Evolutionary conservation across 2,329 filamentous ascomycete genomes (phyloP), one percentile per base, ranked within the genome.

Genomic region (Colletotrichum spinosum): DNA sequence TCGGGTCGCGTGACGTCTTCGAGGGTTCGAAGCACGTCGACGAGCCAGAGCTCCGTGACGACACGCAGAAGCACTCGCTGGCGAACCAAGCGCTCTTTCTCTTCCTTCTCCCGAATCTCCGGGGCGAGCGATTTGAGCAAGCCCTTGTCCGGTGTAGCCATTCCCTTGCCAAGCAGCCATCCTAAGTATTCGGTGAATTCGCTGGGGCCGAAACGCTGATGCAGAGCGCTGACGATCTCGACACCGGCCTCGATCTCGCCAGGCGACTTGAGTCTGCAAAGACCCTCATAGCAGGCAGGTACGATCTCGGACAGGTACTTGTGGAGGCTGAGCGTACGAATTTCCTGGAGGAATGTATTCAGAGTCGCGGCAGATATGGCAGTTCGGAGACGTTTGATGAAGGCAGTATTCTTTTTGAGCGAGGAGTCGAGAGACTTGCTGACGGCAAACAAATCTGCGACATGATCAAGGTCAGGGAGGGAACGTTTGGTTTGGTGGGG

Each of bases 221-320:
- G 95, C 61, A 98, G 84, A n/a, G 94, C 94, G 80, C 94, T 97
- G 70, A 97, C 90, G 58, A 97, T 92, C 79, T 98, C 95, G 39
- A 97, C 92, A 8, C 93, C 94, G 35, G 94, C 92, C 61, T 95
- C 92, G 67, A 97, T 92, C 76, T 98, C 95, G n/a, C 90, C 92
- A 1, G 94, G 92, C 1, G 91, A 90, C 80, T 97, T 97, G 73
- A 98, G 88, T 77, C 91, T 94, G 81, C 92, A 97, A 7, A 98
- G 86, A 8, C 95, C 95, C 79, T 98, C 95, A 76, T 95, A 97
- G 81, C 93, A 97, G 67, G 95, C 95, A 25, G 94, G 94, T 72
- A 97, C 94, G 71, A 98, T 97, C 80, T 98, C 95, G 71, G 95
- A 97, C 13, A 98, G 88, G 79, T 98, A 98, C 77, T 97, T 97